Evolutionary conservation across 176 grass and related monocot species (phyloP).

Genomic region (Triticum urartu): DNA sequence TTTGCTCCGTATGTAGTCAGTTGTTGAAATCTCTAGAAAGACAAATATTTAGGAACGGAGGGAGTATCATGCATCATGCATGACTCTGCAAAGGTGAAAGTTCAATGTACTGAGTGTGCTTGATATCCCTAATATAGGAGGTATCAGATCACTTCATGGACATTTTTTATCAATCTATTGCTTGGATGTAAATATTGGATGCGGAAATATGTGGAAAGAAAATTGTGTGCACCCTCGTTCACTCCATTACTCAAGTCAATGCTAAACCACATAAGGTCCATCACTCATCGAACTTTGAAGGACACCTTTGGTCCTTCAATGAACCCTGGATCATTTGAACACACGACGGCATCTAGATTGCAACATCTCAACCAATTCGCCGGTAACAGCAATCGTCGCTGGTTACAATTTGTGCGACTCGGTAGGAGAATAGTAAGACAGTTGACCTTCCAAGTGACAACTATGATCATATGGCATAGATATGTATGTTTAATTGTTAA

Average conservation of each 20-base stretch:
- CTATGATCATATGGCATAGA: background rate
- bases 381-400: background rate
- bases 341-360: background rate
- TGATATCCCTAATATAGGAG: conserved; percentile 31
- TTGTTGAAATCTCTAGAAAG: no score
- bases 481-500: background rate
- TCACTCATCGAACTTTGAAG: conserved; percentile 1
- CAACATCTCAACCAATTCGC: background rate
- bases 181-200: conserved; percentile 6
- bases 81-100: conserved; percentile 13
- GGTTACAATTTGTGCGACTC: background rate
- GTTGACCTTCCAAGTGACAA: background rate
- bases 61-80: background rate
- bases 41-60: no score
- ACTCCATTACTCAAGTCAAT: background rate
- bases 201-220: background rate
- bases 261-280: conserved; percentile 20
- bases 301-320: background rate
- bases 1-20: no score
- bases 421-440: background rate
- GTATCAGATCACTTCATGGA: conserved; percentile 41
- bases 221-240: background rate
- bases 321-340: background rate
- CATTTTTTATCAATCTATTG: conserved; percentile 23
- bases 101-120: conserved; percentile 28